Evolutionary conservation across 2,329 filamentous ascomycete species (phyloP).

Genomic region (Colletotrichum gloeosporioides): DNA sequence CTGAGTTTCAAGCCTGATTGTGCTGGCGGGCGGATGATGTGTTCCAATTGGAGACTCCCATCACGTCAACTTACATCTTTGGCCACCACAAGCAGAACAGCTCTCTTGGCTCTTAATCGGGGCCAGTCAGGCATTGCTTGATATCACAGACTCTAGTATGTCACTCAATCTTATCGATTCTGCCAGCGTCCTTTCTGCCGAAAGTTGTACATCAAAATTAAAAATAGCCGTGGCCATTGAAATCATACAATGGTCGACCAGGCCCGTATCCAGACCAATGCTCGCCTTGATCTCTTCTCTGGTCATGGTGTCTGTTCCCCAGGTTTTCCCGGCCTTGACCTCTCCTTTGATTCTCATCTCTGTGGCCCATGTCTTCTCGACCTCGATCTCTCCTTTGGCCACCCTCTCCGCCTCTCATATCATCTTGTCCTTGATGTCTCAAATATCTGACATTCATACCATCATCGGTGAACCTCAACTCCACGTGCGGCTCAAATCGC

Average conservation of each 20-base stretch:
- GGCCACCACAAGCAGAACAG: no score
- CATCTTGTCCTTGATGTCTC: neutral
- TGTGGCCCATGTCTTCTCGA: neutral
- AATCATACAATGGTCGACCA: neutral
- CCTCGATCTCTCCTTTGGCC: neutral
- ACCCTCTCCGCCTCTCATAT: neutral
- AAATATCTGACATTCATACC: neutral
- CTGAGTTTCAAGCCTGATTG: neutral
- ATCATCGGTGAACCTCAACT: neutral
- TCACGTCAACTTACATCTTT: no score
- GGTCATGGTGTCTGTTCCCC: neutral
- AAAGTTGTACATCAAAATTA: neutral
- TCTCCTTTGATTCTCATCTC: neutral
- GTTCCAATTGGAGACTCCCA: no score
- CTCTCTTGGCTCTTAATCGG: no score
- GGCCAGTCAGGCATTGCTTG: no score
- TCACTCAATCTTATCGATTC: neutral
- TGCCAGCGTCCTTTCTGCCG: rapidly evolving
- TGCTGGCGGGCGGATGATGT: neutral
- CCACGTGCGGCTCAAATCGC: neutral
- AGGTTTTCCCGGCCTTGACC: rapidly evolving
- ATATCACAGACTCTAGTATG: neutral
- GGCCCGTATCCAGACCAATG: neutral
- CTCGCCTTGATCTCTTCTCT: neutral
- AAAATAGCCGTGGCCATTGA: neutral